These are phyloP conservation scores for Geotrichum phurueaensis DNA, from an alignment of 1,139 yeast genomes.

Conservation along the genomic window DNA sequence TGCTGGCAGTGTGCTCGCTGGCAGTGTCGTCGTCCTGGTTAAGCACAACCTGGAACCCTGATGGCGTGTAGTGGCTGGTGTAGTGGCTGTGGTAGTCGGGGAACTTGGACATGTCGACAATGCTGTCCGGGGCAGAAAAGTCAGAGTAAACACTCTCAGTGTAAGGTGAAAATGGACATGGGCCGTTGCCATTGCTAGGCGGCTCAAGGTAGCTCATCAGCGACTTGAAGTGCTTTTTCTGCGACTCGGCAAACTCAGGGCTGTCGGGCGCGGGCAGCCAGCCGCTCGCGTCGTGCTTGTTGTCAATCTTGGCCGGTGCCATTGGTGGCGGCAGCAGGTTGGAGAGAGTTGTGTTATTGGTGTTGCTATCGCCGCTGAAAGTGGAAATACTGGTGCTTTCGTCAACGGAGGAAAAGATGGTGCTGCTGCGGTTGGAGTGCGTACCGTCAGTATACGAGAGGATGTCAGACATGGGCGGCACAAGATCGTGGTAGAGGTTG, in stretches of 20 bases:
- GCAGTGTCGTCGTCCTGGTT: constrained; percentile 5
- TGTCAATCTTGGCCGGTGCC: neutral
- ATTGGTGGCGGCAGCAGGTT: neutral
- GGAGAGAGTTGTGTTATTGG: neutral
- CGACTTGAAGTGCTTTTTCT: constrained; percentile 9
- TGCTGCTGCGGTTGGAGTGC: neutral
- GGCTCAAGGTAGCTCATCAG: constrained; percentile 13
- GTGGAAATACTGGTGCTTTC: neutral
- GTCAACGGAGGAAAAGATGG: constrained; percentile 1
- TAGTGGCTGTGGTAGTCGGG: constrained; percentile 14
- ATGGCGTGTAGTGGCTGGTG: constrained; percentile 12
- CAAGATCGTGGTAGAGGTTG: neutral
- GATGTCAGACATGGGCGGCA: neutral
- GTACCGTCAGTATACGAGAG: neutral
- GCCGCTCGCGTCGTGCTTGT: neutral
- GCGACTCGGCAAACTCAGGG: constrained; percentile 1
- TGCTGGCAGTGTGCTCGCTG: neutral
- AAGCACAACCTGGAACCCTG: constrained; percentile 13
- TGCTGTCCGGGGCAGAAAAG: constrained; percentile 5
- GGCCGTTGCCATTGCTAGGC: neutral
- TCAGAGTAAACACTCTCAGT: constrained; percentile 11
- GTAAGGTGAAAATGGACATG: constrained; percentile 3
- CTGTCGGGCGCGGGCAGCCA: neutral
- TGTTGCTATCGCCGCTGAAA: neutral
- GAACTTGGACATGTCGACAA: constrained; percentile 13